Base-by-base conservation (phyloP, 495 filamentous ascomycete genomes). In the Elaphomyces granulatus region DNA sequence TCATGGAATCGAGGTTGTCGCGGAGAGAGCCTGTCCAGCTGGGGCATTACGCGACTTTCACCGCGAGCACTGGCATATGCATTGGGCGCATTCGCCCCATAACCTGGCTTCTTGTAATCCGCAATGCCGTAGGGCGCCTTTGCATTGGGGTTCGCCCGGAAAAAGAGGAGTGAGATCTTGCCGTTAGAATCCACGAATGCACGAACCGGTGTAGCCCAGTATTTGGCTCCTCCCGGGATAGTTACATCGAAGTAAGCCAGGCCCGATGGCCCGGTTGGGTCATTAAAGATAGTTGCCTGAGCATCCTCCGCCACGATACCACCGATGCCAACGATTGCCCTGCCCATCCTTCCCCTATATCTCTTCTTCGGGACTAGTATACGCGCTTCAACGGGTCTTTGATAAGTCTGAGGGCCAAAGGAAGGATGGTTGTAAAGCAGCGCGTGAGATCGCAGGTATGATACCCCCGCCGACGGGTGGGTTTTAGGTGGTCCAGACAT, bases 401-500 rank as follows among this genome's bases (percentile, higher is more conserved):
- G 68, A 26, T 63, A 47, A 10, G 61, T 60, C 51, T 84, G 81
- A 6, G 86, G 87, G 2, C 90, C 90, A 49, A 79, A 76, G n/a
- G 74, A 42, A 0, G 90, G 80, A 52, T 95, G 87, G 55, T 94
- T 92, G 37, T 74, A 66, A 32, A 82, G 54, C 51, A 78, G 69
- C 16, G 77, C 67, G 23, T 70, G 58, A 12, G 83, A 80, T 40
- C 87, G 77, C 20, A 80, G 66, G 61, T 96, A 95, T 28, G 83
- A 81, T 14, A 96, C 61, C 44, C 90, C 90, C 2, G 79, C 92
- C 1, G 87, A 90, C 1, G 92, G 90, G 59, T 99, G 90, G 7
- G 88, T 96, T 39, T 71, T 71, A 1, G 82, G 84, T 2, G 87
- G 81, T 2, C 83, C 80, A 4, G 52, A 49, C 9, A 61, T 52